Evolutionary conservation across 257 asterid species (phyloP).

Genomic region (Rhazya stricta): DNA sequence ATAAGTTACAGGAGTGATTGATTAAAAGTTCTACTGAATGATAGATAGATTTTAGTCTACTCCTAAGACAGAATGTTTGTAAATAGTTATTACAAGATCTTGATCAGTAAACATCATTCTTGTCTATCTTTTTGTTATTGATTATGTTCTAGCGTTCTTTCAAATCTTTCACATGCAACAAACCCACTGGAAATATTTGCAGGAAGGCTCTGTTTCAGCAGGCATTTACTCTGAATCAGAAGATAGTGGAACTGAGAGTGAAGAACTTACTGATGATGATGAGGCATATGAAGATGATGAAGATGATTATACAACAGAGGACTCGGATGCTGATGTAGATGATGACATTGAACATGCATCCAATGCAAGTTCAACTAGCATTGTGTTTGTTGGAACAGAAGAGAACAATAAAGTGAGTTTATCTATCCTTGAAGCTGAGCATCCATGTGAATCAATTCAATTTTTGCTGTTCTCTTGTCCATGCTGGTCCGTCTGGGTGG

Average conservation of each 20-base stretch:
- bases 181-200: slow-evolving; percentile 20
- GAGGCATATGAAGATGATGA: slow-evolving; percentile 42
- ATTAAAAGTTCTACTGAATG: neutral
- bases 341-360: slow-evolving; percentile 55
- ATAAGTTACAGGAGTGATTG: neutral
- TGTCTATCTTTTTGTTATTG: neutral
- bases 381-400: slow-evolving; percentile 42
- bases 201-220: slow-evolving; percentile 71
- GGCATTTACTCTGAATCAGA: slow-evolving; percentile 90
- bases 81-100: neutral
- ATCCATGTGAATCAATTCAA: neutral
- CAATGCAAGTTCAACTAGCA: slow-evolving; percentile 35
- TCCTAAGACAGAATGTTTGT: neutral
- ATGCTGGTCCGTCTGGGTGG: neutral
- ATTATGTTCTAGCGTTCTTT: neutral
- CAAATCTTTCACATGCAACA: neutral
- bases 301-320: slow-evolving; percentile 45
- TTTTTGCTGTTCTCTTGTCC: neutral
- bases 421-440: slow-evolving; percentile 20
- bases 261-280: slow-evolving; percentile 82
- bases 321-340: slow-evolving; percentile 43
- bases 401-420: slow-evolving; percentile 41
- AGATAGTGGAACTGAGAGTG: slow-evolving; percentile 79
- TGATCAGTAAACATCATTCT: slow-evolving; percentile 1
- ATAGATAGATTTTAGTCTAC: neutral